A percentile compares a stretch with the other conserved stretches of the same genome.
Evolutionary conservation across 495 filamentous ascomycete genomes (phyloP).

Genomic region (Beverwykella pulmonaria): DNA sequence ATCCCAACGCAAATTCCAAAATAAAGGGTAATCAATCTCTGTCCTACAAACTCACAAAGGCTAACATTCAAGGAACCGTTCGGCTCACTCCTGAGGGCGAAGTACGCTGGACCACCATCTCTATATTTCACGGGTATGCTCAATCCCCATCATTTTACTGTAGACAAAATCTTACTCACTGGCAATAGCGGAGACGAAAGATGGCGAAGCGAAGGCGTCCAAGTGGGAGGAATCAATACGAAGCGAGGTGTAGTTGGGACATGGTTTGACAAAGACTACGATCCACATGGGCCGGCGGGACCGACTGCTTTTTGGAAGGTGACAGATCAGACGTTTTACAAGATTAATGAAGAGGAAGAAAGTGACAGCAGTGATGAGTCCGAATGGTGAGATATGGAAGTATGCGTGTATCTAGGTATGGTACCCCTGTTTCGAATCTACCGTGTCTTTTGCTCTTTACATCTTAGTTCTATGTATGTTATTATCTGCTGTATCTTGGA

Average conservation of each 20-base stretch:
- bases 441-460: background rate
- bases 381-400: background rate
- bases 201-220: conserved; percentile 68
- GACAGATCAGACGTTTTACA: conserved; percentile 45
- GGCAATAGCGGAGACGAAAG: conserved; percentile 51
- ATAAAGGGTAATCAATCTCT: background rate
- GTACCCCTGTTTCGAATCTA: too few species aligned
- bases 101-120: conserved; percentile 67
- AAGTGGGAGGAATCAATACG: conserved; percentile 61
- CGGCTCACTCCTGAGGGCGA: conserved; percentile 63
- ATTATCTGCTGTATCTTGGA: too few species aligned
- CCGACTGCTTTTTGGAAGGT: conserved; percentile 72
- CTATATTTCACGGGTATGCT: conserved; percentile 55
- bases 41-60: background rate
- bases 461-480: too few species aligned
- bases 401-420: background rate
- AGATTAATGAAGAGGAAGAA: background rate
- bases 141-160: background rate
- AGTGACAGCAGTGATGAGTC: conserved; percentile 13
- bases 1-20: conserved; percentile 62
- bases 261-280: conserved; percentile 70
- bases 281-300: conserved; percentile 62
- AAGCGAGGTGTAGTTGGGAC: conserved; percentile 63
- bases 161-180: conserved; percentile 5
- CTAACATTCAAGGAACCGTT: conserved; percentile 51